Base-by-base conservation (phyloP, 2,329 filamentous ascomycete species). In the Corniculantispora saksenae region DNA sequence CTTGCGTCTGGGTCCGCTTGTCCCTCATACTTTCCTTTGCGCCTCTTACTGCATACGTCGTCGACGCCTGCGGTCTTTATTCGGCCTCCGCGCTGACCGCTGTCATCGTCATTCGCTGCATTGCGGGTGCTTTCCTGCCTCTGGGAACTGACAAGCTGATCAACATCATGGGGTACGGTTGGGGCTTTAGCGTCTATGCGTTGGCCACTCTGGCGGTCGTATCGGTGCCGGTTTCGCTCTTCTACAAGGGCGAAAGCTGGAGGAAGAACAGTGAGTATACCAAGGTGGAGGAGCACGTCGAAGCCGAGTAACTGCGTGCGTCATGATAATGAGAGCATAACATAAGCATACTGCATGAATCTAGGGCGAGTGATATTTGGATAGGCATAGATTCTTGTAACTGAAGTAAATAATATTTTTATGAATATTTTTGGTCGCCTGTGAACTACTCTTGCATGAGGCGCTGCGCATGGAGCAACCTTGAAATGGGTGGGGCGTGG, bases 81-180 rank as follows among this genome's bases (percentile, higher is more conserved):
- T 61, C 66, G 5, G 66, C 66, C 4, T 67, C 66, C 1, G 66
- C 66, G 3, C 29, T 67, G 25, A 63, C 66, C 3, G 66, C 54
- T 3, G 62, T 62, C 47, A 65, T 67, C 23, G 64, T 67, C 29
- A 51, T 93, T 74, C 91, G 91, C 68, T 98, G 98, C 81, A 92
- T 94, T 70, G 94, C 94, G 73, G 94, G 95, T 76, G 94, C 95
- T 69, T 98, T 98, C 80, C 89, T 98, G 45, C 95, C 95, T 72
- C 94, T 98, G 48, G 95, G 94, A 74, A 98, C 98, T 76, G 96
- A 97, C 86, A 97, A 77, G 63, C 80, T 77, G 19, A 98, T 98
- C 38, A 63, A 54, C n/a, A 23, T 12, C 8, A 9, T 63, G 38
- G 60, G 60, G 38, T 63, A 63, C 21, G 60, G 60, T 19, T 56